Evolutionary conservation across 192 early-diverging fungal species (phyloP), one percentile per base, ranked within the genome.

Genomic region (Backusella luteola): DNA sequence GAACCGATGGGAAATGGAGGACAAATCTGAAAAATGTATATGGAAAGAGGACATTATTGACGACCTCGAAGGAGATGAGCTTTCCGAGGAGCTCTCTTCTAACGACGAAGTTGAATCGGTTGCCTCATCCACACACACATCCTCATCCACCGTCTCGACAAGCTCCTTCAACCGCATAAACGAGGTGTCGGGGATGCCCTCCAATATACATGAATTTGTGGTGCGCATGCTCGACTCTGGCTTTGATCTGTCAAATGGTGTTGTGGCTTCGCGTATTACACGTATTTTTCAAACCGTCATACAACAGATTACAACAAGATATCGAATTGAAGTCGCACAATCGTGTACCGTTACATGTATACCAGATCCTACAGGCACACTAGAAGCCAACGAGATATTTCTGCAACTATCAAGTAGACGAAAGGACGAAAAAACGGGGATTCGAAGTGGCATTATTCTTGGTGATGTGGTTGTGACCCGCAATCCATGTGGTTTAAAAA

Each of bases 401-500:
- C 14, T 84, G 26, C 82, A 81, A 69, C 41, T 84, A 8, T 73
- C 80, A 2, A 49, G 76, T 39, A 69, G 80, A 21, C 69, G 74
- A n/a, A 35, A 38, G 1, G 82, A 84, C 69, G 76, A 75, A 66
- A 69, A 53, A 3, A 76, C 75, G 12, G 79, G 79, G 11, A 42
- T 77, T 19, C 44, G 34, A n/a, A 70, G 71, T 29, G 76, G 80
- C 19, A 41, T 76, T 4, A 75, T 84, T 23, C 56, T 81, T 53
- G 82, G 76, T 41, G 82, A 84, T 71, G 59, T 84, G 4, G 73
- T 86, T 3, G 82, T 90, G 0, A 83, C 82, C 1, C 81, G 90
- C 14, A 87, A 86, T 70, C 90, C 90, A 4, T 91, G 89, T 67
- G 89, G 90, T 66, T 87, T 90, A 53, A 88, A 88, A 17, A 90